Conservation (phyloP, 352 stramenopile genomes). For the Phytophthora kernoviae region DNA sequence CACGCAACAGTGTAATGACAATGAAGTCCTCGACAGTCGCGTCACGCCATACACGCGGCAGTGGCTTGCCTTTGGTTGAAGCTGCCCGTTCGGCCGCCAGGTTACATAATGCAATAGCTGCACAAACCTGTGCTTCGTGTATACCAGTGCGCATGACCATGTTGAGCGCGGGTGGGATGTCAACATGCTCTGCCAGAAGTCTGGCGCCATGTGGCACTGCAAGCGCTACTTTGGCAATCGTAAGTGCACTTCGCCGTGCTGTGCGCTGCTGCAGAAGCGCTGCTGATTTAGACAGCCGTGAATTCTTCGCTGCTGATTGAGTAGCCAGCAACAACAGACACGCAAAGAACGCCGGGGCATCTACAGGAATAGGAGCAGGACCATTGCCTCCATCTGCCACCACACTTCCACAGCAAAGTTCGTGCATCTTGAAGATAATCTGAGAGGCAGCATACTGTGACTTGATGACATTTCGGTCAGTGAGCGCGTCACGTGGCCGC, state of each 20-base stretch:
- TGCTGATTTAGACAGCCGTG: slow-evolving; percentile 47
- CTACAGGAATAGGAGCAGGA: slow-evolving; percentile 16
- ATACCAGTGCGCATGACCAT: slow-evolving; percentile 86
- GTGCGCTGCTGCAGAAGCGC: slow-evolving; percentile 58
- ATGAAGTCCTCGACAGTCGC: slow-evolving; percentile 86
- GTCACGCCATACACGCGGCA: slow-evolving; percentile 59
- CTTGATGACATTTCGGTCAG: slow-evolving; percentile 54
- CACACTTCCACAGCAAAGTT: slow-evolving; percentile 44
- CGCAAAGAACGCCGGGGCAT: slow-evolving; percentile 57
- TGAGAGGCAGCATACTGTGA: slow-evolving; percentile 57
- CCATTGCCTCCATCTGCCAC: not conserved
- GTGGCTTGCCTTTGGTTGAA: slow-evolving; percentile 12
- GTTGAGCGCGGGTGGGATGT: slow-evolving; percentile 75
- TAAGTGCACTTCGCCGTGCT: slow-evolving; percentile 62
- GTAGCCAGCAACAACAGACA: slow-evolving; percentile 68
- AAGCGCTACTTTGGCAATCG: slow-evolving; percentile 64
- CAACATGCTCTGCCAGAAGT: slow-evolving; percentile 47
- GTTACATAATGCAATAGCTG: slow-evolving; percentile 87
- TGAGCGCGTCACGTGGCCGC: slow-evolving; percentile 40
- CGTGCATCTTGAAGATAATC: slow-evolving; percentile 68
- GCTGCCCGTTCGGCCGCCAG: slow-evolving; percentile 61
- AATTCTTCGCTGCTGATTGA: slow-evolving; percentile 62
- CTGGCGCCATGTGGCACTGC: slow-evolving; percentile 42
- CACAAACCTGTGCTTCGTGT: slow-evolving; percentile 84
- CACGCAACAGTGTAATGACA: slow-evolving; percentile 82